Evolutionary conservation across 2,329 filamentous ascomycete genomes (phyloP).

Genomic region (Zymoseptoria tritici): DNA sequence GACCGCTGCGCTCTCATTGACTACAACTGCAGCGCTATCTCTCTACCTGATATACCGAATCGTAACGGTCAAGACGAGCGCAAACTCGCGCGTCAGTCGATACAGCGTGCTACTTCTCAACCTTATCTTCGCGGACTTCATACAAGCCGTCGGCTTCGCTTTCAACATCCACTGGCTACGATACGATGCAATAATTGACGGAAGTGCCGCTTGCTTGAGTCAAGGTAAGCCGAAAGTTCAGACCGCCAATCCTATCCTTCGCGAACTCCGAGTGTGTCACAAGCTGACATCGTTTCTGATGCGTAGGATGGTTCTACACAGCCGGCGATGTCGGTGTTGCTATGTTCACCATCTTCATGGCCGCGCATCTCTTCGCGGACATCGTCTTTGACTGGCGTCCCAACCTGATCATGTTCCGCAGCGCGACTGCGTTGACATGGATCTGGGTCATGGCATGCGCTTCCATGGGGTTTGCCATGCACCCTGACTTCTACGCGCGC

Average conservation of each 20-base stretch:
- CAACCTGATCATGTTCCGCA: constrained; percentile 45
- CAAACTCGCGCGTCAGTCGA: constrained; percentile 43
- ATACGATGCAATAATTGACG: constrained; percentile 48
- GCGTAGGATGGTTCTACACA: constrained; percentile 55
- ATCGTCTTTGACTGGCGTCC: constrained; percentile 51
- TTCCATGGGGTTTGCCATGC: constrained; percentile 42
- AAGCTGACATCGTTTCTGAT: not conserved
- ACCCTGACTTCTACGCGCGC: constrained; percentile 50
- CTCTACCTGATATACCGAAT: constrained; percentile 22
- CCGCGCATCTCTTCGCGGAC: constrained; percentile 56
- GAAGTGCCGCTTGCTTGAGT: constrained; percentile 48
- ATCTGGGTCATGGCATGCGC: constrained; percentile 51
- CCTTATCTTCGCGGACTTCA: constrained; percentile 58
- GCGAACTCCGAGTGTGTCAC: no score
- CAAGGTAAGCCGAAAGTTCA: constrained; percentile 43
- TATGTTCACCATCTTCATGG: constrained; percentile 58
- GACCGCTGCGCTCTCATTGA: constrained; percentile 19
- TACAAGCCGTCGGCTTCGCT: constrained; percentile 57
- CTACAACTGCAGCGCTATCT: constrained; percentile 17
- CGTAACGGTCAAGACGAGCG: constrained; percentile 9
- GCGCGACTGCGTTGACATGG: constrained; percentile 48
- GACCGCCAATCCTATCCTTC: not conserved
- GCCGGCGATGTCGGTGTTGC: constrained; percentile 58
- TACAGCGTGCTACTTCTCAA: constrained; percentile 63
- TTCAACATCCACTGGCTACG: constrained; percentile 53